Evolutionary conservation across 768 basidiomycete genomes (phyloP).

Genomic region (Favolaschia claudopus): DNA sequence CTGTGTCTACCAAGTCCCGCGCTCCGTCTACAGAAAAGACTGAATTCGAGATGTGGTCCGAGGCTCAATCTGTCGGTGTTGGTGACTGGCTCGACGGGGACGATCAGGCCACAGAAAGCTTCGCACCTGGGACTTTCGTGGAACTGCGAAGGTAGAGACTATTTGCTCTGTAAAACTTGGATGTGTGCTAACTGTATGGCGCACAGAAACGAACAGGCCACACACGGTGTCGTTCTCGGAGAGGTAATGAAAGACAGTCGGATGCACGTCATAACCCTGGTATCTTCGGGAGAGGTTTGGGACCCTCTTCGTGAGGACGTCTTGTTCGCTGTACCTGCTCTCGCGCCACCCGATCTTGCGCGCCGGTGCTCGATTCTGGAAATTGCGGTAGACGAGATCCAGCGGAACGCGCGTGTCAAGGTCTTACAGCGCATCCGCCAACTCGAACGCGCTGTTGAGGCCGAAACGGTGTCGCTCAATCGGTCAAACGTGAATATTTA

Average conservation of each 20-base stretch:
- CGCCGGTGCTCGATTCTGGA: constrained; percentile 53
- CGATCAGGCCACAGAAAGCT: constrained; percentile 13
- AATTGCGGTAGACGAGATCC: constrained; percentile 36
- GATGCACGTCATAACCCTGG: constrained; percentile 24
- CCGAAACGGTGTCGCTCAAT: constrained; percentile 38
- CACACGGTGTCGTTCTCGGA: constrained; percentile 46
- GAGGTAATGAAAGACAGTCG: constrained; percentile 31
- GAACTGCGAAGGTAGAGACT: constrained; percentile 56
- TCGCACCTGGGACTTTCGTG: constrained; percentile 57
- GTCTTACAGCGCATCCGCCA: constrained; percentile 66
- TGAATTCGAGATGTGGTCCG: constrained; percentile 28
- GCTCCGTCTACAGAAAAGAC: constrained; percentile 33
- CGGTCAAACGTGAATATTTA: constrained; percentile 50
- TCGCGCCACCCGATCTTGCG: constrained; percentile 55
- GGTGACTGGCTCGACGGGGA: constrained; percentile 27
- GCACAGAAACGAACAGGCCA: constrained; percentile 39
- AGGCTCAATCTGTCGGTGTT: constrained; percentile 5
- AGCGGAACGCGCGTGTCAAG: constrained; percentile 68
- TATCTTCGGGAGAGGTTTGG: constrained; percentile 64
- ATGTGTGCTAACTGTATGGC: not conserved
- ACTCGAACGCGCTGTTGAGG: constrained; percentile 58
- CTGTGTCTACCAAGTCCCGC: not conserved
- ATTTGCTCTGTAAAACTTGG: not conserved
- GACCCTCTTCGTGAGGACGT: constrained; percentile 59
- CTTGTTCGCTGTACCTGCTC: constrained; percentile 65